Evolutionary conservation across 2,329 filamentous ascomycete species (phyloP), one percentile per base, ranked within the genome.

Genomic region (Penicillium crustosum): DNA sequence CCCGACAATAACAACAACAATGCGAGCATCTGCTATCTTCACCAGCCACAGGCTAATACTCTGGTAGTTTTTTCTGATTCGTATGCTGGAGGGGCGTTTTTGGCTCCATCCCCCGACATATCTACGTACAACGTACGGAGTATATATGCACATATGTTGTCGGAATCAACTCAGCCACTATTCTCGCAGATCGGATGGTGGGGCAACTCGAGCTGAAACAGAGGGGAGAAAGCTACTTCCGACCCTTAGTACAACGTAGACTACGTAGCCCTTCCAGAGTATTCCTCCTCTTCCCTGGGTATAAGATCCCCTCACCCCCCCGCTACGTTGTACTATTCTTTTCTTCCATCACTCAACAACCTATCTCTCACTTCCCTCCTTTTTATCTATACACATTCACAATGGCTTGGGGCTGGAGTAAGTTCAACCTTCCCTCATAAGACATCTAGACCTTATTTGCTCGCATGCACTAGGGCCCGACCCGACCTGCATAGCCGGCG

Each of bases 361-460:
- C 19, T 47, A 36, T 38, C 13, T 55, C n/a, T 48, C 58, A 33
- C 33, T 53, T 49, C 27, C 44, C 49, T 31, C 49, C 35, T 21
- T 39, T 31, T 36, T n/a, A 56, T 56, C n/a, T 52, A 52, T 23
- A 56, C 38, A 60, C 5, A 65, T 51, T 56, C 62, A 73, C 43
- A 61, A 75, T 74, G 73, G 68, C 67, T 68, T 74, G 66, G 63
- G 71, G 71, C 66, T 73, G 68, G 69, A 57, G 70, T 73, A 68
- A 63, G 70, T 67, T 45, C 2, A 8, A 29, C 3, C n/a, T 43
- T 27, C 44, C 41, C 39, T 38, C n/a, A 6, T 19, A 10, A 27
- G 17, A 49, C 38, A 39, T 31, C 19, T 33, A 42, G 33, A 23
- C 25, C 47, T 48, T 60, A 6, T 35, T 15, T 15, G 42, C 42